These are phyloP conservation scores for Diaporthe destruens DNA, from an alignment of 2,329 filamentous ascomycete species.

Conservation along the genomic window DNA sequence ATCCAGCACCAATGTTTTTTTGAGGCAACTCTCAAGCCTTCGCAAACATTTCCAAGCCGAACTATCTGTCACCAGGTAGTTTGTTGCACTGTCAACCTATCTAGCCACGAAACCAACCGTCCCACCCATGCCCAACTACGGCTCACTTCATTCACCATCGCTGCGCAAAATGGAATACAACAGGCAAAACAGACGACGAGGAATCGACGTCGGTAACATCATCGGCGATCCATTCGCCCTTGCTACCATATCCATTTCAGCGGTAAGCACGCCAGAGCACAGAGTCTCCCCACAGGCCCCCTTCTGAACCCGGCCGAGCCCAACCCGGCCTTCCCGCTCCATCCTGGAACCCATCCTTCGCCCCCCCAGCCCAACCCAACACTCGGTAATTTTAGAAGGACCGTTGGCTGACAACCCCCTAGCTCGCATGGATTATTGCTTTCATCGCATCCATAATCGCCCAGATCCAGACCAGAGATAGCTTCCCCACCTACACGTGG, in stretches of 20 bases:
- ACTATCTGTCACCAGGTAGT: constrained; percentile 27
- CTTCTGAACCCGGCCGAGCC: constrained; percentile 4
- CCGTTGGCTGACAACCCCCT: constrained; percentile 45
- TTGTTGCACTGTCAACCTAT: constrained; percentile 13
- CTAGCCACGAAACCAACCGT: constrained; percentile 14
- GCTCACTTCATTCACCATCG: constrained; percentile 79
- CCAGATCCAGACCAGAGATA: constrained; percentile 61
- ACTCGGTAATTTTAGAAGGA: constrained; percentile 30
- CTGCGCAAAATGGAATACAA: constrained; percentile 84
- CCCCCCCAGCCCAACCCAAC: constrained; percentile 4
- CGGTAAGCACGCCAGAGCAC: constrained; percentile 70
- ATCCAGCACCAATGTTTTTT: constrained; percentile 34
- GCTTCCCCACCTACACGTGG: constrained; percentile 91
- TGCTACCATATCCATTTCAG: constrained; percentile 90
- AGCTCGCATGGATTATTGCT: constrained; percentile 96
- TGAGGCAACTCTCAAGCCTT: constrained; percentile 22
- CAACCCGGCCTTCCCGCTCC: constrained; percentile 7
- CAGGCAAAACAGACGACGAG: constrained; percentile 68
- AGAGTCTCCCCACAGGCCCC: constrained; percentile 12
- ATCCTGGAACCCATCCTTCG: constrained; percentile 19
- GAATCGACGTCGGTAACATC: constrained; percentile 87
- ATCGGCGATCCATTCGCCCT: constrained; percentile 96
- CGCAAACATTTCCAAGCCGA: constrained; percentile 9
- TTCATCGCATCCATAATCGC: constrained; percentile 89
- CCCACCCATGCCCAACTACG: constrained; percentile 79